These are phyloP conservation scores for Castanea sativa DNA, from an alignment of 306 rosid species.

Conservation along the genomic window DNA sequence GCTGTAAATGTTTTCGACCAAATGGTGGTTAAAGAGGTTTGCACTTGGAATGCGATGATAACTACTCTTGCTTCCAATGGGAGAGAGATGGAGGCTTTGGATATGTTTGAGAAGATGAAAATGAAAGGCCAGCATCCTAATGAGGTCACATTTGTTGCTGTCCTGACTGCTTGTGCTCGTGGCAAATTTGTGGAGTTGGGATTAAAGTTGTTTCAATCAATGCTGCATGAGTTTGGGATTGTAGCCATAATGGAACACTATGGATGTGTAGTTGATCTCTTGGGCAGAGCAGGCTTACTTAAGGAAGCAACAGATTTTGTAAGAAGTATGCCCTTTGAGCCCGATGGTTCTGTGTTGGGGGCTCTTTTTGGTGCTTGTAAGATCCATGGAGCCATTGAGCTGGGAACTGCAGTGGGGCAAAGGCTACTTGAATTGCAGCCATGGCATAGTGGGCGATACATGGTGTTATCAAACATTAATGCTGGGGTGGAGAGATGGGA, in stretches of 20 bases:
- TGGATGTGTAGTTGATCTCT: conserved; percentile 72
- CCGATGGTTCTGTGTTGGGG: conserved; percentile 62
- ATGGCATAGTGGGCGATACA: conserved; percentile 44
- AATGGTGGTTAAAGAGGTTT: conserved; percentile 45
- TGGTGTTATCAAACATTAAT: conserved; percentile 62
- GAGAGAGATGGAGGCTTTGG: conserved; percentile 57
- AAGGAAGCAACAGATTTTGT: conserved; percentile 57
- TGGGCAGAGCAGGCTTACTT: conserved; percentile 73
- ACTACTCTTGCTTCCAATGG: conserved; percentile 67
- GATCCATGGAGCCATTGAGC: conserved; percentile 68
- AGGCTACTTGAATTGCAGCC: conserved; percentile 48
- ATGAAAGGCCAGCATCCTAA: conserved; percentile 45
- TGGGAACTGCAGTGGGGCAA: conserved; percentile 60
- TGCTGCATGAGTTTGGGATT: conserved; percentile 42
- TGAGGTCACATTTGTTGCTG: conserved; percentile 56
- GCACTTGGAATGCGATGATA: conserved; percentile 88
- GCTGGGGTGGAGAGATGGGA: conserved; percentile 70
- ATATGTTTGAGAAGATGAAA: conserved; percentile 58
- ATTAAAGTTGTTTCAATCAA: conserved; percentile 50
- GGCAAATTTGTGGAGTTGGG: conserved; percentile 52
- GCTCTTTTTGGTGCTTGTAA: conserved; percentile 77
- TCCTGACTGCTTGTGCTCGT: conserved; percentile 77
- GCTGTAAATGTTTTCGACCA: conserved; percentile 40
- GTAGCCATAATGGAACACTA: conserved; percentile 62
- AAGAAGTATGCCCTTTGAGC: conserved; percentile 62